phyloP scores from a whole-genome alignment of 495 filamentous ascomycete genomes.

The Geopyxis carbonaria region DNA sequence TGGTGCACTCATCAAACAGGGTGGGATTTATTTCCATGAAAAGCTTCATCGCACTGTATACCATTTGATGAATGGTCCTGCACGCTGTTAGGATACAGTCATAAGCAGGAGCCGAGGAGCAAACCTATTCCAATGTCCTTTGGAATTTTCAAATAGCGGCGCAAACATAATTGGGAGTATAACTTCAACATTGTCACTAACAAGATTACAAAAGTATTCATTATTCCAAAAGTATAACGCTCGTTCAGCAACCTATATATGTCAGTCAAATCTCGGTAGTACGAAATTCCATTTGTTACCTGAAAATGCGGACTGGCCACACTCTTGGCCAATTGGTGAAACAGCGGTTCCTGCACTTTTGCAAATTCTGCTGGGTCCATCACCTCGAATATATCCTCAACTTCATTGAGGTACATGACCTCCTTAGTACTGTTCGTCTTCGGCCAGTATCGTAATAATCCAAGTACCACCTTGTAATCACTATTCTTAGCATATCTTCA shows the following conservation, averaged over 20 bases:
- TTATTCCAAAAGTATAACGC: slow-evolving; percentile 99
- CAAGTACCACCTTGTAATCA: slow-evolving; percentile 62
- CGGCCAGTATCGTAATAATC: slow-evolving; percentile 90
- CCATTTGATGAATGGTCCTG: slow-evolving; percentile 98
- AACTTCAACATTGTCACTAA: slow-evolving; percentile 96
- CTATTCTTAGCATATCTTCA: slow-evolving; percentile 1
- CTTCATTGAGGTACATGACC: slow-evolving; percentile 98
- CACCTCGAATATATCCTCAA: slow-evolving; percentile 98
- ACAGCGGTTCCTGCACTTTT: slow-evolving; percentile 93
- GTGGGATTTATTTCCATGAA: slow-evolving; percentile 99
- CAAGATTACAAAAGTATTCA: slow-evolving; percentile 98
- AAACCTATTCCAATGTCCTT: slow-evolving; percentile 98
- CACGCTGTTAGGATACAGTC: background rate
- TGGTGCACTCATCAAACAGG: slow-evolving; percentile 95
- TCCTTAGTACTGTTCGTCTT: slow-evolving; percentile 99
- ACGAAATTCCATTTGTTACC: slow-evolving; percentile 28
- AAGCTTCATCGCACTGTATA: slow-evolving; percentile 99
- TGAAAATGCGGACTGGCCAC: slow-evolving; percentile 98
- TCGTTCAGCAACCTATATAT: slow-evolving; percentile 65
- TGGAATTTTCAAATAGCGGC: slow-evolving; percentile 95
- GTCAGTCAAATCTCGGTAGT: background rate
- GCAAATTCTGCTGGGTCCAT: slow-evolving; percentile 99
- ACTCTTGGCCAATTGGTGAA: slow-evolving; percentile 92
- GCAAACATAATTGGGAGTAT: slow-evolving; percentile 99
- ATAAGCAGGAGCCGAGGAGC: slow-evolving; percentile 13